Evolutionary conservation across 208 protist genomes (phyloP).

Genomic region (Crithidia expoeki): DNA sequence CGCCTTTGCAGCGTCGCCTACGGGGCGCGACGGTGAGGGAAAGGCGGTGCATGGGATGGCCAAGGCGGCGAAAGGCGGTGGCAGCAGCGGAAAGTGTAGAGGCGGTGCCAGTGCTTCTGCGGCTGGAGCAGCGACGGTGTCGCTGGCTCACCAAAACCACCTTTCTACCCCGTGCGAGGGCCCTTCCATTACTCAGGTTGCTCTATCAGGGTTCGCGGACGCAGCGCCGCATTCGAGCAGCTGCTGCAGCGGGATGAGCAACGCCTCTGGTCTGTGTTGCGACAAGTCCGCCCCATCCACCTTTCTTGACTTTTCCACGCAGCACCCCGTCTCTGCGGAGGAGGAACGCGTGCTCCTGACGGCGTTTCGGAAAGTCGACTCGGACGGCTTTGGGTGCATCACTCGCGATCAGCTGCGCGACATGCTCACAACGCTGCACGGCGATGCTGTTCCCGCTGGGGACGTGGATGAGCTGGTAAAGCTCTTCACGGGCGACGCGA

Average conservation of each 20-base stretch:
- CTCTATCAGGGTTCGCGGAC: not conserved
- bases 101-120: no score
- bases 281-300: constrained; percentile 20
- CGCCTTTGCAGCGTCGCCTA: not conserved
- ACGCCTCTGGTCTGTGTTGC: not conserved
- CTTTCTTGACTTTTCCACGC: constrained; percentile 72
- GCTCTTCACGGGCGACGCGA: constrained; percentile 73
- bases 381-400: constrained; percentile 80
- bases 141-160: not conserved
- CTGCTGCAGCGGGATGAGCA: not conserved
- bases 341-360: constrained; percentile 74
- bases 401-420: constrained; percentile 86
- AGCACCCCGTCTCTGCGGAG: constrained; percentile 54
- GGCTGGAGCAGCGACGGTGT: not conserved
- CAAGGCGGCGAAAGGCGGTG: not conserved
- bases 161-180: not conserved
- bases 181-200: not conserved
- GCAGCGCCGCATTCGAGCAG: constrained; percentile 1
- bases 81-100: no score
- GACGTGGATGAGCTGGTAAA: constrained; percentile 77
- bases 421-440: constrained; percentile 80
- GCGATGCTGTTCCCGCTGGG: constrained; percentile 50
- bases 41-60: no score
- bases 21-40: not conserved
- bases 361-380: constrained; percentile 83